Percentiles rank a stretch among this genome's conserved stretches.
These are phyloP conservation scores for Fusarium subglutinans DNA, from an alignment of 2,329 filamentous ascomycete genomes.

Conservation along the genomic window DNA sequence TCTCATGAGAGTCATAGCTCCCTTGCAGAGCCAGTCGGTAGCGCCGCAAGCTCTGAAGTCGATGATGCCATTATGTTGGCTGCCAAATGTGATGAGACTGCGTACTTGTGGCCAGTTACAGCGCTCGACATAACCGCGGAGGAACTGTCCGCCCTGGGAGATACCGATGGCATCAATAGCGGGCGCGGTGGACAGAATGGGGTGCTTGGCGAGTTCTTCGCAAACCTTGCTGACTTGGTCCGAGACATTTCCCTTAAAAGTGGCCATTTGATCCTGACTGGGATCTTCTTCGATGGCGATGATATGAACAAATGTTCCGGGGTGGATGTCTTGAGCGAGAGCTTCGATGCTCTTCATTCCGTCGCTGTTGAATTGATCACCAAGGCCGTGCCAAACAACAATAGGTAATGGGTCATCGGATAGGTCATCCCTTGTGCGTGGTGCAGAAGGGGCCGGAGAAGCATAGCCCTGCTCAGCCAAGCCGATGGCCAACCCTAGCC, in stretches of 20 bases:
- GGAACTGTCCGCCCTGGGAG: conserved; percentile 94
- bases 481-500: conserved; percentile 46
- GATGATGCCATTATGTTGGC: conserved; percentile 90
- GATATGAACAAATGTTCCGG: conserved; percentile 85
- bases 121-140: conserved; percentile 88
- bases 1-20: conserved; percentile 79
- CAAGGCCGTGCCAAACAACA: conserved; percentile 90
- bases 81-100: conserved; percentile 87
- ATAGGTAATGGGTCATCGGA: conserved; percentile 81
- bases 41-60: conserved; percentile 79
- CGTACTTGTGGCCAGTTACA: conserved; percentile 81
- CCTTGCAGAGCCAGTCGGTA: conserved; percentile 82
- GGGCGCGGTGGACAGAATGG: conserved; percentile 82
- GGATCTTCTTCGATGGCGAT: conserved; percentile 76
- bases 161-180: conserved; percentile 93
- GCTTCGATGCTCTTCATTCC: conserved; percentile 76
- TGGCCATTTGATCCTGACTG: conserved; percentile 77
- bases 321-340: conserved; percentile 78
- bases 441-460: conserved; percentile 27
- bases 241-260: conserved; percentile 91
- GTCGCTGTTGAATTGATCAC: conserved; percentile 78
- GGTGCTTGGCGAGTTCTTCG: conserved; percentile 76
- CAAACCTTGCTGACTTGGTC: conserved; percentile 81
- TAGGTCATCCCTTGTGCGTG: conserved; percentile 46
- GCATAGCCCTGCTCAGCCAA: conserved; percentile 37